Percentiles rank a stretch among this genome's conserved stretches.
Conservation (phyloP, 108 stramenopile species). For the Discostella stelligeroides region DNA sequence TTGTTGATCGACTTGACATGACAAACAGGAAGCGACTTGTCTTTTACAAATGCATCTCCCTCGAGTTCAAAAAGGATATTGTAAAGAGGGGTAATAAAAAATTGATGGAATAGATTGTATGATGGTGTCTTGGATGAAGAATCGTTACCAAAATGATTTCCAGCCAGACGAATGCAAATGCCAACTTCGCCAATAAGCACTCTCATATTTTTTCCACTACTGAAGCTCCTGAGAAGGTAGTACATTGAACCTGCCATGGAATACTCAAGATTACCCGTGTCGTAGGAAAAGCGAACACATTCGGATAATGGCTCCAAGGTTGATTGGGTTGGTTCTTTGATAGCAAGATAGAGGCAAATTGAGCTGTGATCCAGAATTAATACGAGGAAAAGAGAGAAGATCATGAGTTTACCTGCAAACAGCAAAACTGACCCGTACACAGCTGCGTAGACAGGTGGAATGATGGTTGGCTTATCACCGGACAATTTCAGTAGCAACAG, state of each 20-base stretch:
- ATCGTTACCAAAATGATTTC: constrained; percentile 9
- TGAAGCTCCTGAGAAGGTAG: constrained; percentile 5
- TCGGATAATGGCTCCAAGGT: constrained; percentile 13
- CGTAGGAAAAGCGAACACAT: constrained; percentile 13
- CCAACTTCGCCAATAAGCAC: constrained; percentile 6
- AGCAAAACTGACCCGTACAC: constrained; percentile 10
- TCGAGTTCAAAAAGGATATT: constrained; percentile 4
- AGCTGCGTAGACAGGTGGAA: constrained; percentile 7
- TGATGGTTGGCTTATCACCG: background rate
- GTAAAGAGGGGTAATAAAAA: background rate
- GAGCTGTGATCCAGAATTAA: background rate
- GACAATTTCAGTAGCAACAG: constrained; percentile 22
- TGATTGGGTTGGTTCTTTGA: constrained; percentile 17
- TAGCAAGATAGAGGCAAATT: background rate
- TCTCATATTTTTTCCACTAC: constrained; percentile 19
- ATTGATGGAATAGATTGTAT: constrained; percentile 1
- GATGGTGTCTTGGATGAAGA: background rate
- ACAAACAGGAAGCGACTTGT: background rate
- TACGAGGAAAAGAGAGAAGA: background rate
- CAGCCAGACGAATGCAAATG: constrained; percentile 2
- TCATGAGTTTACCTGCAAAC: constrained; percentile 8
- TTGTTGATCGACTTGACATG: no score
- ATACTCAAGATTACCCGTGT: constrained; percentile 9
- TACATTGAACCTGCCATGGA: background rate
- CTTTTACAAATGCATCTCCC: background rate